phyloP scores from a whole-genome alignment of 164 flowering plant species.

The Houttuynia cordata region DNA sequence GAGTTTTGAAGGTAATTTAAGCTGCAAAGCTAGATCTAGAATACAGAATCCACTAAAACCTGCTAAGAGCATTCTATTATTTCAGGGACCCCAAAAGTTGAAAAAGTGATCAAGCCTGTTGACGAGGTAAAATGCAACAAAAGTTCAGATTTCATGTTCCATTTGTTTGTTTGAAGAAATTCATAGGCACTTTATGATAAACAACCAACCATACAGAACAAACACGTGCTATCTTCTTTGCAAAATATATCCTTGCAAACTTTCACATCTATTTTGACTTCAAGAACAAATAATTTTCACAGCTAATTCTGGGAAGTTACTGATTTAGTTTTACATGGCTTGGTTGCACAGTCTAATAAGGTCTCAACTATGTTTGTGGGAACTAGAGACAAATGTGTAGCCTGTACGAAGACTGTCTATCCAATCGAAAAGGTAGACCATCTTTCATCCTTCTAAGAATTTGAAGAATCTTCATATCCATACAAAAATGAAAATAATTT shows the following conservation, averaged over 20 bases:
- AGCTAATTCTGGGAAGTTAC: neutral
- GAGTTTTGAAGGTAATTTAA: slow-evolving; percentile 77
- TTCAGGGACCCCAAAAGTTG: slow-evolving; percentile 80
- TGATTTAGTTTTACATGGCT: neutral
- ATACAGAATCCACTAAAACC: neutral
- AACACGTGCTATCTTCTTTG: too few species aligned
- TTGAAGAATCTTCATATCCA: neutral
- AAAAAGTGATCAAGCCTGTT: slow-evolving; percentile 51
- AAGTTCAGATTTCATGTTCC: neutral
- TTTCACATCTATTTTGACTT: too few species aligned
- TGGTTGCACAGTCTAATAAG: slow-evolving; percentile 15
- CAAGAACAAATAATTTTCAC: too few species aligned
- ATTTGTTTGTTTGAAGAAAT: too few species aligned
- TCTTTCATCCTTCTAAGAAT: neutral
- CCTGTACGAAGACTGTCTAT: slow-evolving; percentile 69
- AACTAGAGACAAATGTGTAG: slow-evolving; percentile 68
- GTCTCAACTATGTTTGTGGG: slow-evolving; percentile 57
- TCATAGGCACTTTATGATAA: too few species aligned
- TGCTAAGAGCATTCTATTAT: neutral
- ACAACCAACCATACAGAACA: too few species aligned
- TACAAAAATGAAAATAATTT: neutral
- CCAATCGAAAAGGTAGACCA: slow-evolving; percentile 59
- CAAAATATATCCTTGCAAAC: too few species aligned
- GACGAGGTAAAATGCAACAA: slow-evolving; percentile 62
- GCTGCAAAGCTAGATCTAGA: neutral